phyloP scores from a whole-genome alignment of 495 filamentous ascomycete genomes.

The Chaetomium fimeti region DNA sequence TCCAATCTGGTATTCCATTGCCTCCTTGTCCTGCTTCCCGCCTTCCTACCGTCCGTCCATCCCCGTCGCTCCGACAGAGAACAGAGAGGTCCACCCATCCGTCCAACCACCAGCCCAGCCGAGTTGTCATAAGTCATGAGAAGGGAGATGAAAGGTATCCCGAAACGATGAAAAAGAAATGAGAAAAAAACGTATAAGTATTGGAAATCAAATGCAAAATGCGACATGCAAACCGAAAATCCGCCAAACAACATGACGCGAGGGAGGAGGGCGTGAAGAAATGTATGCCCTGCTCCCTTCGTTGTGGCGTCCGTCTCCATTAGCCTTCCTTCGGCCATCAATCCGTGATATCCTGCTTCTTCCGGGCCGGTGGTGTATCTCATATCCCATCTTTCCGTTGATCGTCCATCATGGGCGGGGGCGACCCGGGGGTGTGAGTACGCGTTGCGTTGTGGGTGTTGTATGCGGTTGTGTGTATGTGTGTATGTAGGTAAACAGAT shows the following conservation, averaged over 20 bases:
- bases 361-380: neutral
- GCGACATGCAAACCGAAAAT: neutral
- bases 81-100: neutral
- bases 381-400: neutral
- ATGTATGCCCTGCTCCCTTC: neutral
- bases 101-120: neutral
- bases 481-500: too few relatives aligned
- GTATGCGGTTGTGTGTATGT: too few relatives aligned
- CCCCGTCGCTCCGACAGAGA: neutral
- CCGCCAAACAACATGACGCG: neutral
- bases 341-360: neutral
- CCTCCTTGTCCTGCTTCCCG: neutral
- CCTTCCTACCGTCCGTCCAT: neutral
- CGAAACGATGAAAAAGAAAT: neutral
- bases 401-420: too few relatives aligned
- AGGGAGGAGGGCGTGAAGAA: neutral
- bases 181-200: neutral
- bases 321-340: neutral
- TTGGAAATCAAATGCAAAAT: neutral
- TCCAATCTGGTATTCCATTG: constrained; percentile 6
- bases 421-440: too few relatives aligned
- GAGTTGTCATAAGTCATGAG: constrained; percentile 12
- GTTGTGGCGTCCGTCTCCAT: neutral
- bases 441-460: too few relatives aligned
- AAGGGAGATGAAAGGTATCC: constrained; percentile 9